Evolutionary conservation across 2,329 filamentous ascomycete genomes (phyloP).

Genomic region (Phaeosphaeriaceae sp.): DNA sequence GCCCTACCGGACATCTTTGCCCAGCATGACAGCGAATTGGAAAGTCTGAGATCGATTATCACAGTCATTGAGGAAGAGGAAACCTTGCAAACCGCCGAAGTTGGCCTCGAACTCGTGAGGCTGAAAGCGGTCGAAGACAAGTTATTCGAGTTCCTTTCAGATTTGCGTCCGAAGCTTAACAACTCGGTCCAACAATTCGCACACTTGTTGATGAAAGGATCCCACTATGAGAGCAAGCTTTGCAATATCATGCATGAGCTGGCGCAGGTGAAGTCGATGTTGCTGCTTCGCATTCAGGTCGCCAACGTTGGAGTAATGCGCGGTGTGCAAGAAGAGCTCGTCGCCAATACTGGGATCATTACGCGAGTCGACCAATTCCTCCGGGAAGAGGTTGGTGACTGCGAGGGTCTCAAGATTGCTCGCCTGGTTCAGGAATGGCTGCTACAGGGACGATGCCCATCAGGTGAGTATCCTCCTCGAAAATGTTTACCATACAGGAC

Average conservation of each 20-base stretch:
- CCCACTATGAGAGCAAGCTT: constrained; percentile 24
- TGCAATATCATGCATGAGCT: constrained; percentile 23
- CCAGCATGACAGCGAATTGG: constrained; percentile 20
- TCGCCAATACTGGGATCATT: constrained; percentile 21
- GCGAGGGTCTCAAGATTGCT: constrained; percentile 20
- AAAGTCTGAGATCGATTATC: constrained; percentile 21
- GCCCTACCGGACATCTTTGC: constrained; percentile 10
- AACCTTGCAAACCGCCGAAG: not conserved
- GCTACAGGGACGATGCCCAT: constrained; percentile 11
- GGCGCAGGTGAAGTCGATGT: constrained; percentile 17
- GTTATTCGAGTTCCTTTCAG: not conserved
- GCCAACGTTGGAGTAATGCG: constrained; percentile 25
- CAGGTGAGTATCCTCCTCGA: constrained; percentile 12
- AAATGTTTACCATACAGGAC: constrained; percentile 46
- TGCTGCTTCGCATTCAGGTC: constrained; percentile 23
- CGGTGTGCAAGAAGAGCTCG: constrained; percentile 14
- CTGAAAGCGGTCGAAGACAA: not conserved
- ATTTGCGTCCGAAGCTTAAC: constrained; percentile 20
- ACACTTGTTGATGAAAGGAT: constrained; percentile 21
- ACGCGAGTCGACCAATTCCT: constrained; percentile 17
- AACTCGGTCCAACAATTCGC: constrained; percentile 16
- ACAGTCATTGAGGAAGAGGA: constrained; percentile 17
- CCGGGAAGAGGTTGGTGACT: constrained; percentile 1
- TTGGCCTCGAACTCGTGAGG: not conserved
- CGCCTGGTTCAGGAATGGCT: constrained; percentile 8